Conservation (phyloP, 441 rosid species). For the Raphanus hybrid region DNA sequence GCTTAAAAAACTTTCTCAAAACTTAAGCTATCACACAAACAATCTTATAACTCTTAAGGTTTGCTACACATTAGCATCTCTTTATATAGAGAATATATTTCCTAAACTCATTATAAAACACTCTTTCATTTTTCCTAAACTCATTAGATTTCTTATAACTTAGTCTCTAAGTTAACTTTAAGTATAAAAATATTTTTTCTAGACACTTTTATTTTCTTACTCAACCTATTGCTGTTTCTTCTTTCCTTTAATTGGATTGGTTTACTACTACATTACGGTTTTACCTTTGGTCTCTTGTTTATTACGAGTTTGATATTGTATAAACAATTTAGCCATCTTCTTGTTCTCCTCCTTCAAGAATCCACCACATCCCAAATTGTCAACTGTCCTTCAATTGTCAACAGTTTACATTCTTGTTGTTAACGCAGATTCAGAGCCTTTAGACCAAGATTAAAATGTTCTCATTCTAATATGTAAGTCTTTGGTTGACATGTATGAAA, state of each 20-base stretch:
- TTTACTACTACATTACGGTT: background rate
- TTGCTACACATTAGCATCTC: too few relatives aligned
- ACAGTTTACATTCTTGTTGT: background rate
- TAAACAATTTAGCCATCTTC: background rate
- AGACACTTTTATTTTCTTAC: background rate
- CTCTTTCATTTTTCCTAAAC: too few relatives aligned
- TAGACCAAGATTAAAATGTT: slow-evolving; percentile 3
- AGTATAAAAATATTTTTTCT: background rate
- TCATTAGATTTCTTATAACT: too few relatives aligned
- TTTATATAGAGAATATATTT: too few relatives aligned
- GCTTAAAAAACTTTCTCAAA: too few relatives aligned
- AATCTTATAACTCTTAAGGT: too few relatives aligned
- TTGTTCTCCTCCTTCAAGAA: background rate
- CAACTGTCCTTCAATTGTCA: background rate
- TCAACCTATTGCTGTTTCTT: background rate
- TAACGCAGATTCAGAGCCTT: background rate
- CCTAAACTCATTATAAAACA: too few relatives aligned
- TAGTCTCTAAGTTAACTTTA: too few relatives aligned
- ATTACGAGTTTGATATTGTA: background rate
- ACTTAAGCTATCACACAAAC: too few relatives aligned
- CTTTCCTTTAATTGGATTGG: background rate
- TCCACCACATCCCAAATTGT: background rate
- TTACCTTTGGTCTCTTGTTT: background rate
- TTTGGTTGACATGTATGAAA: slow-evolving; percentile 5
- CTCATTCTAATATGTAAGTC: background rate